phyloP scores from a whole-genome alignment of 768 basidiomycete species.

The Terana coerulea region DNA sequence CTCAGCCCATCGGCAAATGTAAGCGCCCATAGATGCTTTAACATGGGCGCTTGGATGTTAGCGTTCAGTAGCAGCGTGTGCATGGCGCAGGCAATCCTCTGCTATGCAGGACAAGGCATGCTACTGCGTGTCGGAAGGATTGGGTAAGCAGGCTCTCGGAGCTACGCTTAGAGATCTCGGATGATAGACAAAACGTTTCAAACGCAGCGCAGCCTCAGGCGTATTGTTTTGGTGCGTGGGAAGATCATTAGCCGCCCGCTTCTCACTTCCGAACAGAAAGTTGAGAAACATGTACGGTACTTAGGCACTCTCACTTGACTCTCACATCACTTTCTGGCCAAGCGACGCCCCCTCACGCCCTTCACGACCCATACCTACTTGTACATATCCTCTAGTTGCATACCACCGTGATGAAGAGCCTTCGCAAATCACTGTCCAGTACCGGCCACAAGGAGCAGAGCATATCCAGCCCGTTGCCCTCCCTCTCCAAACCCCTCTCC shows the following conservation, averaged over 20 bases:
- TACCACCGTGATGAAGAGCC: constrained; percentile 62
- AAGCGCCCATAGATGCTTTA: constrained; percentile 1
- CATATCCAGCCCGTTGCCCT: constrained; percentile 67
- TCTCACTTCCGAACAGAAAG: constrained; percentile 10
- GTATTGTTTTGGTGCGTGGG: constrained; percentile 13
- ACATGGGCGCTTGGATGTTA: constrained; percentile 1
- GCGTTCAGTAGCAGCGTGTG: too few species aligned
- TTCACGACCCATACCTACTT: constrained; percentile 21
- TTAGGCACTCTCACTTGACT: constrained; percentile 15
- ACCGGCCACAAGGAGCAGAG: constrained; percentile 62
- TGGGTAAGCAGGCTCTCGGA: too few species aligned
- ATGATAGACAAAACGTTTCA: constrained; percentile 2
- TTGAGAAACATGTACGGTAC: constrained; percentile 20
- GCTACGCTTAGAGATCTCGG: neutral
- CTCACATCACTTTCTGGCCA: too few species aligned
- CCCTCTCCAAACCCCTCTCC: constrained; percentile 65
- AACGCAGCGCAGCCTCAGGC: neutral
- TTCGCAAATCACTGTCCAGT: constrained; percentile 66
- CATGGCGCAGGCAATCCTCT: too few species aligned
- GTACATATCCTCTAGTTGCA: constrained; percentile 18
- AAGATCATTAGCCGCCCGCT: constrained; percentile 7
- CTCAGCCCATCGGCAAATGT: constrained; percentile 2
- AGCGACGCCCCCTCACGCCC: constrained; percentile 22
- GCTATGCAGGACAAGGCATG: too few species aligned
- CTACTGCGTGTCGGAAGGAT: too few species aligned